Percentiles rank a stretch among this genome's conserved stretches.
phyloP scores from a whole-genome alignment of 1,284 basidiomycete genomes.

The Trametes polyzona region DNA sequence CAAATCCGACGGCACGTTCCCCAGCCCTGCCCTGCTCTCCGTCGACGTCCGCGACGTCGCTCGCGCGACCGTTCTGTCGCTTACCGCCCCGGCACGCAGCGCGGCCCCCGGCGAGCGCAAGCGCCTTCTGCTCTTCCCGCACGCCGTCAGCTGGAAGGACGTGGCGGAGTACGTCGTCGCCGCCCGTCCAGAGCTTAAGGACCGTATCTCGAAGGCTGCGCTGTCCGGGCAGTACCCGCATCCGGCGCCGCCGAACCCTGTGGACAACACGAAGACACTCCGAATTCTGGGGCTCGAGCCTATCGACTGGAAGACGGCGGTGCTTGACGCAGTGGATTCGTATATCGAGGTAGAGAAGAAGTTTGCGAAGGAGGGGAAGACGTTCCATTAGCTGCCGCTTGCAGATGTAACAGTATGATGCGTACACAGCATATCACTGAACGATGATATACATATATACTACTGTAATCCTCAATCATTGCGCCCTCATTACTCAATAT shows the following conservation, averaged over 20 bases:
- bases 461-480: too few species aligned
- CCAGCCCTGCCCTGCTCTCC: neutral
- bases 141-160: constrained; percentile 24
- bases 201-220: constrained; percentile 18
- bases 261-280: constrained; percentile 20
- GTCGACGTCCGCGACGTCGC: constrained; percentile 35
- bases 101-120: constrained; percentile 22
- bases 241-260: neutral
- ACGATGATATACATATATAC: too few species aligned
- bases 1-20: neutral
- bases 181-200: constrained; percentile 30
- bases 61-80: constrained; percentile 22
- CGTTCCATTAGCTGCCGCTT: constrained; percentile 9
- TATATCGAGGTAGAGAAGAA: constrained; percentile 26
- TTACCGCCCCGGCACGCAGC: constrained; percentile 18
- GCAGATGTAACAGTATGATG: too few species aligned
- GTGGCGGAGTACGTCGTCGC: constrained; percentile 24
- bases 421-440: too few species aligned
- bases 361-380: constrained; percentile 23
- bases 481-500: too few species aligned
- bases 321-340: constrained; percentile 27
- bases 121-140: constrained; percentile 27
- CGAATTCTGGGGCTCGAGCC: constrained; percentile 28
- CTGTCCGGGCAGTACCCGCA: constrained; percentile 3
- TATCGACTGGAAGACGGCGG: constrained; percentile 25